Evolutionary conservation across 2,329 filamentous ascomycete species (phyloP), one percentile per base, ranked within the genome.

Genomic region (Phaeosphaeria sp.): DNA sequence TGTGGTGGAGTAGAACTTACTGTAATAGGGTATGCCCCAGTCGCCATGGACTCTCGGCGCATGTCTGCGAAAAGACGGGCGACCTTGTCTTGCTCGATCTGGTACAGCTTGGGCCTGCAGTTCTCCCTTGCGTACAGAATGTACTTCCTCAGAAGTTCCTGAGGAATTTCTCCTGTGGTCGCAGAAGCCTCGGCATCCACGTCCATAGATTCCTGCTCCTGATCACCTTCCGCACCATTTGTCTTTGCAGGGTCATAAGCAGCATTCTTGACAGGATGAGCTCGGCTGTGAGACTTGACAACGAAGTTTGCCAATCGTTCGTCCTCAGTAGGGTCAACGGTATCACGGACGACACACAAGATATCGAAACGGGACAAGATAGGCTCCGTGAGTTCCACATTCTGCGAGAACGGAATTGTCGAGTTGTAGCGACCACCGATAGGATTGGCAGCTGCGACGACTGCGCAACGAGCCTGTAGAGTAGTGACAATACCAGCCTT

Each of bases 401-500:
- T 99, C 75, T 96, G 88, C 1, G 92, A 93, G 79, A 99, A 98
- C 2, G 95, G 94, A 39, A 96, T 91, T 0, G 93, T 97, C 42
- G 91, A 93, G 79, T 98, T 98, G 82, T 99, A 99, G 45, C 95
- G 91, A 21, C 95, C 95, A 47, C 93, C 94, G 59, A 96, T 94
- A 0, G 95, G 95, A 79, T 99, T 99, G 69, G 95, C 95, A 1
- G 95, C 95, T 17, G 95, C 95, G 64, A 99, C 93, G 66, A 99
- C 96, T 53, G 93, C 93, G 77, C 95, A 99, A 40, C 95, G 90
- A 44, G 95, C 95, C 77, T 99, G 94, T 0, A 99, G 84, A 0
- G 95, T 98, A 1, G 95, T 99, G 44, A 99, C 95, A 60, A 99
- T 99, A 79, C 95, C 95, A 0, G 95, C 95, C 77, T 99, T 99